Base-by-base conservation (phyloP, 2,329 filamentous ascomycete genomes). In the Amauroascus niger region DNA sequence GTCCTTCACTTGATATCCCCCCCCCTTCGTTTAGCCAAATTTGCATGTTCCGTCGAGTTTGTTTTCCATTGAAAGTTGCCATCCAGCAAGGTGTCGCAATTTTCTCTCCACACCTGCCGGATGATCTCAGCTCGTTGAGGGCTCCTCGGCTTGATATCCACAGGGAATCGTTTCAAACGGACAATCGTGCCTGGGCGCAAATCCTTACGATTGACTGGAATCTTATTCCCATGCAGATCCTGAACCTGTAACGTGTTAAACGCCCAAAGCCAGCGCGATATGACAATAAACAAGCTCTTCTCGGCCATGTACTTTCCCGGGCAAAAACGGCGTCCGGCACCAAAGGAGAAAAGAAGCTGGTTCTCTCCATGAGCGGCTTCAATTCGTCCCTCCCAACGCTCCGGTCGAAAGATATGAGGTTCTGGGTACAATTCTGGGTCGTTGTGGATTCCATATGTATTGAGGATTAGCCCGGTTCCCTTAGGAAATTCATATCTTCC, bases 201-300 rank as follows among this genome's bases (percentile, higher is more conserved):
- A 33, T 43, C 39, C 6, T 44, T 33, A 16, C n/a, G n/a, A 24
- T 51, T 33, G 24, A 51, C 44, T 4, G 49, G 39, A n/a, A 51
- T 51, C 14, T 43, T 24, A 14, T 51, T 51, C 14, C 49, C 49
- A 5, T 33, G 2, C 44, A 43, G 3, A 13, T 51, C 49, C 30
- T 13, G 30, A 1, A 16, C 39, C 7, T 46, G 32, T 11, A 52
- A 30, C 33, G 61, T 58, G 9, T 60, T 46, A 32, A 67, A 68
- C 1, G 61, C 78, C 79, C 79, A 83, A 0, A 83, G 61, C 0
- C 77, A 64, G 1, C 74, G 70, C 0, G 76, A 69, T n/a, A 78
- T 71, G 35, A 69, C 72, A 1, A 77, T 63, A 8, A 70, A 68
- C 0, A 81, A 67, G 0, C 72, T 78, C 0, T 76, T 72, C 39